phyloP scores from a whole-genome alignment of 2,329 filamentous ascomycete species.

The Rhinocladiella similis region DNA sequence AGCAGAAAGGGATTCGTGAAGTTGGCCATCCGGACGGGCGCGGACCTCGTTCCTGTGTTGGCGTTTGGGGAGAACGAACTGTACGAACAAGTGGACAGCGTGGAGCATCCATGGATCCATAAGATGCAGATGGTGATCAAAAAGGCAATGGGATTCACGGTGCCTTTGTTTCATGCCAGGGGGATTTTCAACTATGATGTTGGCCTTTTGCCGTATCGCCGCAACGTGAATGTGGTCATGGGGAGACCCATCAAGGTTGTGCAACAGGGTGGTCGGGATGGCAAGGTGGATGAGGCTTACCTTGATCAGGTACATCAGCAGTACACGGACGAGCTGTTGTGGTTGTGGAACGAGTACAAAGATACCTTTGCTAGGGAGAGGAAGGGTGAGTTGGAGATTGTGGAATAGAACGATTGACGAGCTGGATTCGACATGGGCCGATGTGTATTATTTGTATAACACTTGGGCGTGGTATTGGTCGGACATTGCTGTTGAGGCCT shows the following conservation, averaged over 20 bases:
- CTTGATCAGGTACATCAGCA: slow-evolving; percentile 76
- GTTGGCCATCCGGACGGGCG: slow-evolving; percentile 86
- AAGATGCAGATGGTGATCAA: slow-evolving; percentile 81
- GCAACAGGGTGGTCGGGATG: slow-evolving; percentile 55
- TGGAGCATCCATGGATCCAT: slow-evolving; percentile 76
- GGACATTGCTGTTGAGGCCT: too few relatives aligned
- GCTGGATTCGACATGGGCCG: too few relatives aligned
- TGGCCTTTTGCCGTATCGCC: slow-evolving; percentile 89
- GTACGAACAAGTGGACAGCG: slow-evolving; percentile 83
- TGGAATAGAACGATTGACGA: slow-evolving; percentile 8
- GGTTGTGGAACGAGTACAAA: slow-evolving; percentile 49
- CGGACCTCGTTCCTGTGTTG: slow-evolving; percentile 88
- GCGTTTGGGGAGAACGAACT: slow-evolving; percentile 95
- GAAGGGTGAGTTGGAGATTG: slow-evolving; percentile 45
- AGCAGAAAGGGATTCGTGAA: slow-evolving; percentile 92
- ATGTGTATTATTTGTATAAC: too few relatives aligned
- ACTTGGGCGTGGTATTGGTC: background rate
- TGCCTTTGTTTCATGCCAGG: slow-evolving; percentile 84
- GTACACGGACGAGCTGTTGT: slow-evolving; percentile 65
- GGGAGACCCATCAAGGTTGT: slow-evolving; percentile 76
- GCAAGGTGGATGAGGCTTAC: slow-evolving; percentile 69
- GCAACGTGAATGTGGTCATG: slow-evolving; percentile 84
- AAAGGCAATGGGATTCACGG: slow-evolving; percentile 84
- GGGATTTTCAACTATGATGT: slow-evolving; percentile 98
- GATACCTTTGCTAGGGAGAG: slow-evolving; percentile 47